These are phyloP conservation scores for Solanum ossicruentum DNA, from an alignment of 257 asterid species.

Conservation along the genomic window DNA sequence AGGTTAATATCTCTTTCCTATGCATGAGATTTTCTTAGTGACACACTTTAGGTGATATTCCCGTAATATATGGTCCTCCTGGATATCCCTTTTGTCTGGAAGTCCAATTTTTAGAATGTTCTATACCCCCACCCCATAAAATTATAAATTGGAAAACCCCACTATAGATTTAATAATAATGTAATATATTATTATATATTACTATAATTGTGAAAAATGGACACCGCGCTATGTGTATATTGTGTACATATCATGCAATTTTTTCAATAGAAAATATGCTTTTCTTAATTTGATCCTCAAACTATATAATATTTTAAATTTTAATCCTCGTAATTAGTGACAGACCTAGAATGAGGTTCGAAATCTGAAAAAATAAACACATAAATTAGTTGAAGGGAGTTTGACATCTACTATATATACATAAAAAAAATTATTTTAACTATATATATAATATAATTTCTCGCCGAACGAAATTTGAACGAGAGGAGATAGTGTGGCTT, in stretches of 20 bases:
- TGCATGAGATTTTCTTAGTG: conserved; percentile 40
- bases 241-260: neutral
- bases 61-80: conserved; percentile 22
- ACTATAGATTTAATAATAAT: neutral
- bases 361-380: too few relatives aligned
- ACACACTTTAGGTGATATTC: conserved; percentile 45
- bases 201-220: neutral
- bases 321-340: too few relatives aligned
- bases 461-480: too few relatives aligned
- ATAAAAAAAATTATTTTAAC: too few relatives aligned
- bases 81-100: conserved; percentile 70
- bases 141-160: neutral
- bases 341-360: too few relatives aligned
- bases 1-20: neutral
- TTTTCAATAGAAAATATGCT: neutral
- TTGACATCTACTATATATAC: too few relatives aligned
- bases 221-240: neutral
- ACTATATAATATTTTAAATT: neutral
- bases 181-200: neutral
- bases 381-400: too few relatives aligned
- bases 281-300: too few relatives aligned
- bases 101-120: conserved; percentile 9
- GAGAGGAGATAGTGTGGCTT: too few relatives aligned
- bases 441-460: too few relatives aligned
- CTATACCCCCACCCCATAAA: neutral